These are phyloP conservation scores for Sporobolomyces phaffii DNA, from an alignment of 768 basidiomycete genomes.

Conservation along the genomic window DNA sequence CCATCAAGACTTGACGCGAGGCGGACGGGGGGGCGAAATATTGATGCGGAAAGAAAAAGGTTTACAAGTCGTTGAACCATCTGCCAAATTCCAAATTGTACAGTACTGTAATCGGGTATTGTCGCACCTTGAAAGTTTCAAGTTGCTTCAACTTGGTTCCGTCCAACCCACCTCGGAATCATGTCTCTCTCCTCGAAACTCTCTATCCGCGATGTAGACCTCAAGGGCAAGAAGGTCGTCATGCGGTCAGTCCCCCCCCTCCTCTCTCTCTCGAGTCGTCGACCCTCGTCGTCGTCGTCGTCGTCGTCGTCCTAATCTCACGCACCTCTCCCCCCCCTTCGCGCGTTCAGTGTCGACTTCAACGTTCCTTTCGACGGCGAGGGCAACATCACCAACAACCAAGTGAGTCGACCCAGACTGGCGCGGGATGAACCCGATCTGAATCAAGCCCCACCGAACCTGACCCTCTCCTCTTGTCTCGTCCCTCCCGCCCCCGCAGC, in stretches of 20 bases:
- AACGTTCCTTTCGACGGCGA: conserved; percentile 83
- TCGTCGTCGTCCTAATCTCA: not conserved
- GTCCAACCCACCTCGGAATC: conserved; percentile 13
- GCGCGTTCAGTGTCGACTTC: conserved; percentile 63
- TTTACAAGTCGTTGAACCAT: too few species aligned
- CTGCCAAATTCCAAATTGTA: too few species aligned
- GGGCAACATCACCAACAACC: conserved; percentile 90
- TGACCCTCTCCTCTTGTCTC: not conserved
- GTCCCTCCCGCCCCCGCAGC: conserved; percentile 52
- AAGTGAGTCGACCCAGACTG: conserved; percentile 52
- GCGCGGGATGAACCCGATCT: not conserved
- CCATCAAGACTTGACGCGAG: not conserved
- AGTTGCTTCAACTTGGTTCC: not conserved
- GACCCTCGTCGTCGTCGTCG: not conserved
- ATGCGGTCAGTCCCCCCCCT: conserved; percentile 53
- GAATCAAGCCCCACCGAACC: not conserved
- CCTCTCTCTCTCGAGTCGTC: not conserved
- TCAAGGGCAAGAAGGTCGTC: conserved; percentile 80
- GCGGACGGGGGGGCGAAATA: too few species aligned
- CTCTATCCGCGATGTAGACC: conserved; percentile 80
- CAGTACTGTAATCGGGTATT: too few species aligned
- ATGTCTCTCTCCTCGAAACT: conserved; percentile 96
- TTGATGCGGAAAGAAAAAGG: not conserved
- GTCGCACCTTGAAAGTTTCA: conserved; percentile 2
- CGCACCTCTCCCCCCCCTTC: not conserved